A percentile compares a stretch with the other conserved stretches of the same genome.
Evolutionary conservation across 78 protist species (phyloP).

Genomic region (Cyanophora paradoxa): DNA sequence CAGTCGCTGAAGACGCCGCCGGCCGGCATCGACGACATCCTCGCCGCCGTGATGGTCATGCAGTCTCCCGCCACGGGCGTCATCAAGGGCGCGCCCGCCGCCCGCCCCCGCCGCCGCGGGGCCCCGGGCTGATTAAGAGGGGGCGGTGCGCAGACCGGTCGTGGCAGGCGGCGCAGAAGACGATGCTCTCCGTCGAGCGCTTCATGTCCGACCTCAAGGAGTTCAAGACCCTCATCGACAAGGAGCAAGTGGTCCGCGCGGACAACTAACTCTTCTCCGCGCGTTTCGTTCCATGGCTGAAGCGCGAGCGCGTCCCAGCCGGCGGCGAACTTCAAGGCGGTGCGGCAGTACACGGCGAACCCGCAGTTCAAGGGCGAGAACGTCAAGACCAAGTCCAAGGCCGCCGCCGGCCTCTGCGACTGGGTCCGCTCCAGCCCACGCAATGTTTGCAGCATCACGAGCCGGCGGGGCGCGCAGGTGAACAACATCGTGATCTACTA

Average conservation of each 20-base stretch:
- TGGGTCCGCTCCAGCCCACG: too few species aligned
- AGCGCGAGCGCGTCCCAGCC: too few species aligned
- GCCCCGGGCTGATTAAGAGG: too few species aligned
- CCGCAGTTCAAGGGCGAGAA: slow-evolving; percentile 24
- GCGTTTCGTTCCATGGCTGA: too few species aligned
- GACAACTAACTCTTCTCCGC: too few species aligned
- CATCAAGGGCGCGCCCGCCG: slow-evolving; percentile 1
- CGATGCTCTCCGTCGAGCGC: slow-evolving; percentile 13
- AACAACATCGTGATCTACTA: slow-evolving; percentile 43
- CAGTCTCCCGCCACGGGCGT: slow-evolving; percentile 29
- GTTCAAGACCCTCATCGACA: background rate
- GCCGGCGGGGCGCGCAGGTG: too few species aligned
- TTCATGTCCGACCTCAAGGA: slow-evolving; percentile 1
- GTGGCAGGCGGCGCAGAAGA: slow-evolving; percentile 30
- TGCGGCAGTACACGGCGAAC: too few species aligned
- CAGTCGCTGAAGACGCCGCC: slow-evolving; percentile 63
- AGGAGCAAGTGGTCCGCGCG: too few species aligned
- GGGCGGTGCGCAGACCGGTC: slow-evolving; percentile 7
- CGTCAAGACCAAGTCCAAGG: background rate
- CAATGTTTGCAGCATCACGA: too few species aligned
- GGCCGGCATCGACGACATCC: slow-evolving; percentile 39
- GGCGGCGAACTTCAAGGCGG: too few species aligned
- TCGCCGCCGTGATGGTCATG: slow-evolving; percentile 38
- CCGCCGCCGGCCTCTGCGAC: slow-evolving; percentile 49
- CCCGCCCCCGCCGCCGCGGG: background rate